A percentile compares a stretch with the other conserved stretches of the same genome.
Conservation (phyloP, 495 filamentous ascomycete species). For the Talaromyces wortmannii region DNA sequence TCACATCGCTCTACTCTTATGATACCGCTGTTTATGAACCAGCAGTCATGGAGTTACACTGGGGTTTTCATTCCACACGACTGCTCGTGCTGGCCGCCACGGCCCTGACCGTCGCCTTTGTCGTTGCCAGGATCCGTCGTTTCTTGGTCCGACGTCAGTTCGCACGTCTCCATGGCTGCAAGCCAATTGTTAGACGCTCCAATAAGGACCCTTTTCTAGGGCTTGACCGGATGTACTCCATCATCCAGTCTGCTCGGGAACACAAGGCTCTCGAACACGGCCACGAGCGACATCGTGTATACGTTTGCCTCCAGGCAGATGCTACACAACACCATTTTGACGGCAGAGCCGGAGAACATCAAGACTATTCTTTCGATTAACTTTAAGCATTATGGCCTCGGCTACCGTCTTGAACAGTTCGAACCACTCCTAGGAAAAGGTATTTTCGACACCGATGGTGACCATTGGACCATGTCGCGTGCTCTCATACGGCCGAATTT, state of each 20-base stretch:
- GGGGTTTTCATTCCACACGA: background rate
- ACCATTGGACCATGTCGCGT: slow-evolving; percentile 57
- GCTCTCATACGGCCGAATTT: slow-evolving; percentile 61
- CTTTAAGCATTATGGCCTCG: slow-evolving; percentile 35
- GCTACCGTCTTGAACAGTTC: slow-evolving; percentile 22
- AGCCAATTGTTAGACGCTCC: background rate
- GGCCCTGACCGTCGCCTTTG: background rate
- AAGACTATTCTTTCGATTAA: slow-evolving; percentile 55
- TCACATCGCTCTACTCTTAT: background rate
- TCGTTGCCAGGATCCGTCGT: background rate
- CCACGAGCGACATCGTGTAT: background rate
- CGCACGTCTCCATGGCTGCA: background rate
- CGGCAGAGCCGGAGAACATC: slow-evolving; percentile 54
- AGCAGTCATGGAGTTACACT: background rate
- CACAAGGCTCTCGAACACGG: background rate
- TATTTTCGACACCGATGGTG: slow-evolving; percentile 65
- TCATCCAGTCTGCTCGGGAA: background rate
- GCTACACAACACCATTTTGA: background rate
- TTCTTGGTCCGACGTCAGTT: background rate
- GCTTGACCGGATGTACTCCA: background rate
- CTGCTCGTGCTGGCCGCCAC: background rate
- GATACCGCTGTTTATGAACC: background rate
- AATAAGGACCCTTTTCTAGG: background rate
- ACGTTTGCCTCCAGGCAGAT: background rate
- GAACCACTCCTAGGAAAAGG: slow-evolving; percentile 57